A percentile compares a stretch with the other conserved stretches of the same genome.
Evolutionary conservation across 106 monocot genomes (phyloP).

Genomic region (Dioscorea dumetorum): DNA sequence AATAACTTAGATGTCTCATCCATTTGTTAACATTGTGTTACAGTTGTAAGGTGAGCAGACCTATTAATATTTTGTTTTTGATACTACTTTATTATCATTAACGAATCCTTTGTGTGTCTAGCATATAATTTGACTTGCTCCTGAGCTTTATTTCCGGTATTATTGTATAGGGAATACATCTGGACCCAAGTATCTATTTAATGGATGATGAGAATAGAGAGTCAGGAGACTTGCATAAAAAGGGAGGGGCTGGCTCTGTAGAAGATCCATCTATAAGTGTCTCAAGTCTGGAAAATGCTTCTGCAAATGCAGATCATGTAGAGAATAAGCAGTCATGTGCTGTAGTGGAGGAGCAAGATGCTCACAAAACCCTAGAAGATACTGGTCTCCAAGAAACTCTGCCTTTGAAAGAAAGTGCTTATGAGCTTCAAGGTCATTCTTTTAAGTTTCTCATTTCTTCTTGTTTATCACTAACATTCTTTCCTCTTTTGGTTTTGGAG

Average conservation of each 20-base stretch:
- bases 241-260: constrained; percentile 11
- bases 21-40: too few species aligned
- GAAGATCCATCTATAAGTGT: constrained; percentile 7
- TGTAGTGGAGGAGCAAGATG: constrained; percentile 16
- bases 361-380: constrained; percentile 18
- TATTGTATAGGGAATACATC: constrained; percentile 81
- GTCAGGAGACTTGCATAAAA: constrained; percentile 13
- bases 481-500: too few species aligned
- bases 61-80: too few species aligned
- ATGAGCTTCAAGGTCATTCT: constrained; percentile 35
- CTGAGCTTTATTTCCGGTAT: constrained; percentile 1
- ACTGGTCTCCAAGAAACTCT: constrained; percentile 10
- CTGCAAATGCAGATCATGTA: constrained; percentile 5
- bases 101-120: too few species aligned
- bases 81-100: too few species aligned
- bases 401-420: constrained; percentile 12
- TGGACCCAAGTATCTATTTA: constrained; percentile 98
- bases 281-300: constrained; percentile 12
- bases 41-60: too few species aligned
- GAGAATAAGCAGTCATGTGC: constrained; percentile 12
- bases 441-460: too few species aligned
- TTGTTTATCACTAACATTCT: too few species aligned
- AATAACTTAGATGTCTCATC: too few species aligned
- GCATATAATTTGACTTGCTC: too few species aligned
- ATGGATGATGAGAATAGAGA: constrained; percentile 88